These are phyloP conservation scores for Geotrichum macrosporum DNA, from an alignment of 1,139 yeast genomes.

Conservation along the genomic window DNA sequence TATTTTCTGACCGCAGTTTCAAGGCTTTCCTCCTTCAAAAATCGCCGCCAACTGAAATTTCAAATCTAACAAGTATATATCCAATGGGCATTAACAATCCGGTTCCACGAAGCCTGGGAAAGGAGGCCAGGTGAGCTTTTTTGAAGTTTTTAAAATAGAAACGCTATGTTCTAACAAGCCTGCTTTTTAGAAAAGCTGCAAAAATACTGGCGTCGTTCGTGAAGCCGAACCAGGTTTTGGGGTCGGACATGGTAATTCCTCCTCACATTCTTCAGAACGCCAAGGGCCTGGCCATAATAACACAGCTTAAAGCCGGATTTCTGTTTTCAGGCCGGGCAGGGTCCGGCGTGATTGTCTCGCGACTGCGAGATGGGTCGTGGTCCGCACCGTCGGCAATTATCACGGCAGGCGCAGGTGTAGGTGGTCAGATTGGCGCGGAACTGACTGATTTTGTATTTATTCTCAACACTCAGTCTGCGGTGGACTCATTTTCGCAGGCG, in stretches of 20 bases:
- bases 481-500: constrained; percentile 86
- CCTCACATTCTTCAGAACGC: constrained; percentile 84
- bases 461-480: constrained; percentile 80
- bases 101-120: constrained; percentile 80
- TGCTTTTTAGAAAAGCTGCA: constrained; percentile 72
- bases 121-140: constrained; percentile 69
- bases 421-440: constrained; percentile 96
- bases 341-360: constrained; percentile 89
- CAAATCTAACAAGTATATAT: not conserved
- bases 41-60: not conserved
- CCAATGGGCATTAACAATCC: constrained; percentile 85
- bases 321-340: constrained; percentile 96
- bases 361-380: constrained; percentile 92
- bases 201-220: constrained; percentile 82
- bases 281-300: constrained; percentile 83
- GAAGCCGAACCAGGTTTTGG: constrained; percentile 88
- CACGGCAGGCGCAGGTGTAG: constrained; percentile 98
- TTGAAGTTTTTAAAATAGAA: too few relatives aligned
- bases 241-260: constrained; percentile 85
- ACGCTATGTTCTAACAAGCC: too few relatives aligned
- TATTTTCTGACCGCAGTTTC: too few relatives aligned
- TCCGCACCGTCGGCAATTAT: constrained; percentile 94
- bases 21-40: not conserved
- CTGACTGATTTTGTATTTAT: constrained; percentile 94
- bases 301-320: constrained; percentile 79